Percentiles rank a stretch among this genome's conserved stretches.
Conservation (phyloP, 257 asterid genomes). For the Plantago elongata region DNA sequence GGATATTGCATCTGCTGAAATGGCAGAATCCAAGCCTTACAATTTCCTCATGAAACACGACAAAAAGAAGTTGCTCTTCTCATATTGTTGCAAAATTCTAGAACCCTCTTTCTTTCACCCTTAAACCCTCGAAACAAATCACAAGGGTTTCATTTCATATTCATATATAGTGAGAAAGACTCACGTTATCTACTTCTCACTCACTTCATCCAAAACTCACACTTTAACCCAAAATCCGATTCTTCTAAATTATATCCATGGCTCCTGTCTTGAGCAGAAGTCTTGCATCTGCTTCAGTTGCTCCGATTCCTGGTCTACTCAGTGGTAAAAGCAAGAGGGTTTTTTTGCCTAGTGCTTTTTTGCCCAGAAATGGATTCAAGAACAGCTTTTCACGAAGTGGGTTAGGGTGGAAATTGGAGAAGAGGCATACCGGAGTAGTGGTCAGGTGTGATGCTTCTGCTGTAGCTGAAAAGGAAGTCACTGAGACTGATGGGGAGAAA, state of each 20-base stretch:
- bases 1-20: slow-evolving; percentile 6
- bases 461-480: slow-evolving; percentile 87
- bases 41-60: not conserved
- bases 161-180: not conserved
- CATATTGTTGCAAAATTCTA: not conserved
- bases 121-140: not conserved
- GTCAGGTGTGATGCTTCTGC: slow-evolving; percentile 81
- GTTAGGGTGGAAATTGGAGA: slow-evolving; percentile 63
- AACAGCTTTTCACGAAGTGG: slow-evolving; percentile 46
- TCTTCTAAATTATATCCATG: slow-evolving; percentile 31
- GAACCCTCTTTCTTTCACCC: slow-evolving; percentile 3
- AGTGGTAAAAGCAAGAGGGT: slow-evolving; percentile 31
- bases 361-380: slow-evolving; percentile 50
- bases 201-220: not conserved
- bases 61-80: not conserved
- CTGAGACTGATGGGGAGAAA: slow-evolving; percentile 65
- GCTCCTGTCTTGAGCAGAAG: slow-evolving; percentile 86
- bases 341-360: slow-evolving; percentile 42
- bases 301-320: slow-evolving; percentile 37
- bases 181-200: slow-evolving; percentile 1
- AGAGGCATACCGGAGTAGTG: slow-evolving; percentile 45
- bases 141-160: not conserved
- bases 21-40: slow-evolving; percentile 7
- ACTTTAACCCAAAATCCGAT: not conserved
- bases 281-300: slow-evolving; percentile 51